Evolutionary conservation across 208 protist species (phyloP).

Genomic region (Phytomonas francai): DNA sequence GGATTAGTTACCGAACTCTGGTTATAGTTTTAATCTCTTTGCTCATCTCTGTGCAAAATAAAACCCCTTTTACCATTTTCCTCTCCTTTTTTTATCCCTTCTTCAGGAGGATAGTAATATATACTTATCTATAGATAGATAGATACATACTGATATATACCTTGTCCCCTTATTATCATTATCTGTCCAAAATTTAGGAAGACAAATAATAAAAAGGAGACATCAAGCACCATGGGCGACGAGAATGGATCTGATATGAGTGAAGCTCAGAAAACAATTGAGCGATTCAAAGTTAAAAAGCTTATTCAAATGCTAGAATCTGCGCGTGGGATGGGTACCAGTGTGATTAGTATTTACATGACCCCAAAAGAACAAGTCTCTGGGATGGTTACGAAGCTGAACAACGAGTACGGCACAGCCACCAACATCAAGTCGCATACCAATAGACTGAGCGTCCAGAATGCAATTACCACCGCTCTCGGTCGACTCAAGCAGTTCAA

Average conservation of each 20-base stretch:
- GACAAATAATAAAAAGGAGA: not conserved
- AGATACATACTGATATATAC: not conserved
- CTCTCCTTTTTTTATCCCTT: not conserved
- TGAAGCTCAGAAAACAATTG: slow-evolving; percentile 91
- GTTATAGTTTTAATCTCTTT: not conserved
- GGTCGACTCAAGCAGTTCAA: slow-evolving; percentile 91
- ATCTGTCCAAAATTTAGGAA: not conserved
- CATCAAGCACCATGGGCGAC: slow-evolving; percentile 18
- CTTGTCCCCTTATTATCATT: not conserved
- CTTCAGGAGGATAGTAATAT: not conserved
- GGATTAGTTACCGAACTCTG: no score
- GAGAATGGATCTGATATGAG: slow-evolving; percentile 60
- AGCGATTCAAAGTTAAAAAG: slow-evolving; percentile 99
- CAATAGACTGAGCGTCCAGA: slow-evolving; percentile 93
- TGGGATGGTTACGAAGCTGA: slow-evolving; percentile 97
- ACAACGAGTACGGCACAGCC: slow-evolving; percentile 99
- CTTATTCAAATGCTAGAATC: slow-evolving; percentile 97
- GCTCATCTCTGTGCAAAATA: not conserved
- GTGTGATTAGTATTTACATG: slow-evolving; percentile 99
- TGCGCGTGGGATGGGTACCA: slow-evolving; percentile 98
- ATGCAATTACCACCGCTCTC: slow-evolving; percentile 85
- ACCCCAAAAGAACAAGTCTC: slow-evolving; percentile 98
- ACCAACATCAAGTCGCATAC: slow-evolving; percentile 99
- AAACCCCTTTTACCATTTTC: not conserved
- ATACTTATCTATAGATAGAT: not conserved